Evolutionary conservation across 306 rosid genomes (phyloP), one percentile per base, ranked within the genome.

Genomic region (Argentina anserina): DNA sequence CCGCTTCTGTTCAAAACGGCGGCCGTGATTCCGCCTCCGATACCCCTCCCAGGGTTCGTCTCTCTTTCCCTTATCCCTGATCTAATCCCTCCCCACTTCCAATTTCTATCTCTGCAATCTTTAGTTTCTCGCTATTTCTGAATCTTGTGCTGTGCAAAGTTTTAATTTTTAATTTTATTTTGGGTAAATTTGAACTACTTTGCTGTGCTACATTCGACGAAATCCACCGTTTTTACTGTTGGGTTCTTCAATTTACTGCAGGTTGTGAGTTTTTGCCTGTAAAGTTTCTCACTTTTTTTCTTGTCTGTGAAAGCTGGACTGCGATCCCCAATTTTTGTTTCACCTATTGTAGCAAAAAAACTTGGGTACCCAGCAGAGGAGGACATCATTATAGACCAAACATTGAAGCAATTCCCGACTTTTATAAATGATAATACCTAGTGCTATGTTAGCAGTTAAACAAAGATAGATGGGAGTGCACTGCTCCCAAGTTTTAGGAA

Each of bases 11-110:
- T 81, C 89, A 81, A 60, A 89, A 89, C 67, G 89, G 88, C 58
- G 86, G 69, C 78, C 85, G 84, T 82, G 99, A 95, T 90, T 92
- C 84, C 88, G 79, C 75, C 83, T 79, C 93, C 58, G 99, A 91
- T 77, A 86, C 82, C 3, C 89, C 97, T 81, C 97, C 91, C 42
- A 93, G 87, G 97, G 96, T 90, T 81, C 66, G 76, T 69, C 39
- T 70, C 55, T 49, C 72, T 66, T 77, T n/a, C 33, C 62, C 18
- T 68, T 36, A 47, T 34, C 72, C 61, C 77, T 80, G 88, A 85
- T 89, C 84, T 80, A 33, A 78, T 84, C 79, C 82, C 80, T n/a
- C n/a, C 47, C 39, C 72, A 63, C 25, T 71, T 77, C 49, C 47
- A 14, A 39, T 43, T 55, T 0, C 55, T 25, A 36, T 18, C 33